phyloP scores from a whole-genome alignment of 2,329 filamentous ascomycete species.

The Colletotrichum sp. region DNA sequence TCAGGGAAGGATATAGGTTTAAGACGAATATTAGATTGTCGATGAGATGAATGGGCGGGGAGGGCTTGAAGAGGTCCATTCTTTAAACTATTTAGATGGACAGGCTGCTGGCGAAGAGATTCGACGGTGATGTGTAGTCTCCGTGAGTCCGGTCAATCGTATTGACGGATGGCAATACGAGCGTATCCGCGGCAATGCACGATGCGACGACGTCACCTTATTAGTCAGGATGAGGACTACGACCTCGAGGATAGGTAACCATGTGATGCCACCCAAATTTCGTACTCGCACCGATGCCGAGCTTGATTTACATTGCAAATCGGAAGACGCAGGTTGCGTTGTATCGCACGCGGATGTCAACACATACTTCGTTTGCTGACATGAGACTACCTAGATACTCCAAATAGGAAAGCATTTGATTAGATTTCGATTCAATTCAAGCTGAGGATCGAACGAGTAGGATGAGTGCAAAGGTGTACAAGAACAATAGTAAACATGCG shows the following conservation, averaged over 20 bases:
- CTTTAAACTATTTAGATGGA: not conserved
- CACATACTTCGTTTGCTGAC: not conserved
- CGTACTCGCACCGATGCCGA: not conserved
- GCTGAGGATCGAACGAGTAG: not conserved
- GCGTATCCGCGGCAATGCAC: not conserved
- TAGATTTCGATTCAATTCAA: rapidly evolving
- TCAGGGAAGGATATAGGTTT: not conserved
- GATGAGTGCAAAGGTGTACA: not conserved
- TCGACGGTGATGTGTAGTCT: not conserved
- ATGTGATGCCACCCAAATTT: not conserved
- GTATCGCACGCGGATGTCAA: not conserved
- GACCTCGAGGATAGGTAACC: not conserved
- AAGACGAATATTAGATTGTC: not conserved
- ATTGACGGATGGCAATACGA: not conserved
- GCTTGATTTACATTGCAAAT: not conserved
- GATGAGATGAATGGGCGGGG: not conserved
- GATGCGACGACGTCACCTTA: not conserved
- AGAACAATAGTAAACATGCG: not conserved
- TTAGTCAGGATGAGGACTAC: not conserved
- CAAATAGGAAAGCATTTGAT: not conserved
- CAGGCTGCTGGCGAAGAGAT: not conserved
- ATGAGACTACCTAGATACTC: not conserved
- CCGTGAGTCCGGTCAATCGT: not conserved
- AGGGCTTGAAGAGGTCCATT: not conserved
- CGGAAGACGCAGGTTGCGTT: not conserved